phyloP scores from a whole-genome alignment of 2,329 filamentous ascomycete genomes.

The Pseudogymnoascus sp. region DNA sequence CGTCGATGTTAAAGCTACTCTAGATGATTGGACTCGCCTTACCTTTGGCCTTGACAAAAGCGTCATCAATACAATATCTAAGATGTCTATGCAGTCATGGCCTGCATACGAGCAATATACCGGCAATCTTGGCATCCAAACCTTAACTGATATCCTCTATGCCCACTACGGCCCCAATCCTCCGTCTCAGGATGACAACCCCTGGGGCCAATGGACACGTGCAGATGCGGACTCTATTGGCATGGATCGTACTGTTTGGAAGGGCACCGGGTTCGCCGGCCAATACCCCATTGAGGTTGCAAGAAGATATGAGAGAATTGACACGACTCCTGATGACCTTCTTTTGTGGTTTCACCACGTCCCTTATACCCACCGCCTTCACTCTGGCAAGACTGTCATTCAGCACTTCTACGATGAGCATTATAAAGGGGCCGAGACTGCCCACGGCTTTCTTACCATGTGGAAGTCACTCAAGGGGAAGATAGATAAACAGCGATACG shows the following conservation, averaged over 20 bases:
- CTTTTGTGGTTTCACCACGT: conserved; percentile 70
- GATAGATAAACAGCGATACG: conserved; percentile 51
- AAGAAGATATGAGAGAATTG: conserved; percentile 46
- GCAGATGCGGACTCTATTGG: conserved; percentile 51
- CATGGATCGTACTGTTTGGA: conserved; percentile 62
- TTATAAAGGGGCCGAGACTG: conserved; percentile 49
- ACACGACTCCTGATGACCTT: conserved; percentile 58
- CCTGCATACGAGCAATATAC: conserved; percentile 62
- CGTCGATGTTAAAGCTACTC: conserved; percentile 37
- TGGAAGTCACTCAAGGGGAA: conserved; percentile 48
- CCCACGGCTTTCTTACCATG: conserved; percentile 44
- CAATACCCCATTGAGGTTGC: conserved; percentile 58
- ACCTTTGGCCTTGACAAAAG: conserved; percentile 49
- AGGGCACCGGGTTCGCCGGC: conserved; percentile 56
- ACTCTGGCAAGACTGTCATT: conserved; percentile 57
- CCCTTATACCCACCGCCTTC: conserved; percentile 52
- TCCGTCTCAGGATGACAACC: conserved; percentile 55
- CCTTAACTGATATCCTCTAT: conserved; percentile 57
- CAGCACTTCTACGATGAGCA: conserved; percentile 59
- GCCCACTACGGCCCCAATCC: conserved; percentile 62
- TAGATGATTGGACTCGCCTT: conserved; percentile 58
- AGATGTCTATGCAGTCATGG: conserved; percentile 62
- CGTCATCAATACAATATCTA: conserved; percentile 50
- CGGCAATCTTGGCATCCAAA: conserved; percentile 62
- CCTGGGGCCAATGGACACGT: conserved; percentile 65